Evolutionary conservation across 345 rosid genomes (phyloP).

Genomic region (Hypericum perforatum): DNA sequence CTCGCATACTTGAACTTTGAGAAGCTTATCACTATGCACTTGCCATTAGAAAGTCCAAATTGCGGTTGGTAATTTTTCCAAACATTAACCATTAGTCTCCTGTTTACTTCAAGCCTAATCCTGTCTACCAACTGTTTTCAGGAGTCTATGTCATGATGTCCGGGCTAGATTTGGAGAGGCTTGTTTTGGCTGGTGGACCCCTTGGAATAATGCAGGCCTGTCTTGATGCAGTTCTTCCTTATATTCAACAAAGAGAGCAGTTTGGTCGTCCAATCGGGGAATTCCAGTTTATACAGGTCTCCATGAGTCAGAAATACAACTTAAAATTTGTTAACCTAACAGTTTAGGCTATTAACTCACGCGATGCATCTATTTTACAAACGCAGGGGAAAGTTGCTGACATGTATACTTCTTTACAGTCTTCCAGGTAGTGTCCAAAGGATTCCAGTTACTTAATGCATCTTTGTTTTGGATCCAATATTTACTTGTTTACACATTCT

Average conservation of each 20-base stretch:
- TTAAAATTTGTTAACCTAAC: background rate
- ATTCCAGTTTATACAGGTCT: slow-evolving; percentile 90
- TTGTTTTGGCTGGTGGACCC: slow-evolving; percentile 88
- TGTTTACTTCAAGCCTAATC: background rate
- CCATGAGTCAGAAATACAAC: slow-evolving; percentile 3
- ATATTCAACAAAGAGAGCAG: slow-evolving; percentile 68
- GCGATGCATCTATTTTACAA: slow-evolving; percentile 10
- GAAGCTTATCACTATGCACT: too few species aligned
- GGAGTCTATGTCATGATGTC: slow-evolving; percentile 97
- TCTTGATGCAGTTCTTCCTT: slow-evolving; percentile 88
- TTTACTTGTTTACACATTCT: background rate
- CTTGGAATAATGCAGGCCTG: slow-evolving; percentile 95
- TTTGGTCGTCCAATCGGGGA: slow-evolving; percentile 89
- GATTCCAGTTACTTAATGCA: background rate
- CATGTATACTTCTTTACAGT: slow-evolving; percentile 82
- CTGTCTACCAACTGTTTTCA: slow-evolving; percentile 18
- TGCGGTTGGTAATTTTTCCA: too few species aligned
- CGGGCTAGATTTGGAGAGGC: slow-evolving; percentile 90
- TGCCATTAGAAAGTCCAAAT: too few species aligned
- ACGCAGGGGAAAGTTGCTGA: slow-evolving; percentile 91
- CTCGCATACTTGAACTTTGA: too few species aligned
- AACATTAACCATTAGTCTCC: too few species aligned
- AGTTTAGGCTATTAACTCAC: background rate
- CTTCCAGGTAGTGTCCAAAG: slow-evolving; percentile 47
- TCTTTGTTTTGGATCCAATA: slow-evolving; percentile 3